Evolutionary conservation across 2,329 filamentous ascomycete species (phyloP), one percentile per base, ranked within the genome.

Genomic region (Pseudogymnoascus sp.): DNA sequence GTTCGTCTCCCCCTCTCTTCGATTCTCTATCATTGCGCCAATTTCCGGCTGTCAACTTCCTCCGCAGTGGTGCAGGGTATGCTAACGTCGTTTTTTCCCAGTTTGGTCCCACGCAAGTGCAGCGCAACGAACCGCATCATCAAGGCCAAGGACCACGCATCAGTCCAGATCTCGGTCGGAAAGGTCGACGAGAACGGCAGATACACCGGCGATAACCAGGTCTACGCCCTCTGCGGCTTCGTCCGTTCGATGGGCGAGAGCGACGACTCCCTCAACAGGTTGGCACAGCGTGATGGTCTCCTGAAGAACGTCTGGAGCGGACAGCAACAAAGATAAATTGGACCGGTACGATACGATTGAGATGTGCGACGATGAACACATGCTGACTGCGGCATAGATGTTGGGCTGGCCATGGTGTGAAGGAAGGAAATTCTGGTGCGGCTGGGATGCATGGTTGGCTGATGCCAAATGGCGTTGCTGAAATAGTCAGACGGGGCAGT

Each of bases 101-200:
- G 90, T 77, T 95, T 95, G 86, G 89, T 96, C 83, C 91, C 91
- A 77, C 90, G 92, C 84, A 97, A 96, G 84, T 97, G 92, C 89
- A 90, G 85, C 78, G 92, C 92, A 72, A 96, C 92, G 78, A 95
- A 95, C 90, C 90, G 94, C 81, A 96, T 97, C 84, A 97, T 99
- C 87, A 96, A 96, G 84, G 91, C 94, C 83, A 96, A 97, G 83
- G 94, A 99, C 82, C 94, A 99, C 85, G 92, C 90, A 72, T 95
- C 90, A 66, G 94, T 97, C 72, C 94, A 99, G 81, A 90, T 99
- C 79, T 90, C 88, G 72, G 82, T 99, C 75, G 92, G 88, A 78
- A 97, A 96, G 83, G 94, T 99, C 72, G 92, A 97, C 79, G 94
- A 99, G 87, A 95, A 92, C 82, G 94, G 94, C 76, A 90, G 92